Evolutionary conservation across 1,139 yeast species (phyloP), one percentile per base, ranked within the genome.

Genomic region (Yamadazyma atmosphaerica): DNA sequence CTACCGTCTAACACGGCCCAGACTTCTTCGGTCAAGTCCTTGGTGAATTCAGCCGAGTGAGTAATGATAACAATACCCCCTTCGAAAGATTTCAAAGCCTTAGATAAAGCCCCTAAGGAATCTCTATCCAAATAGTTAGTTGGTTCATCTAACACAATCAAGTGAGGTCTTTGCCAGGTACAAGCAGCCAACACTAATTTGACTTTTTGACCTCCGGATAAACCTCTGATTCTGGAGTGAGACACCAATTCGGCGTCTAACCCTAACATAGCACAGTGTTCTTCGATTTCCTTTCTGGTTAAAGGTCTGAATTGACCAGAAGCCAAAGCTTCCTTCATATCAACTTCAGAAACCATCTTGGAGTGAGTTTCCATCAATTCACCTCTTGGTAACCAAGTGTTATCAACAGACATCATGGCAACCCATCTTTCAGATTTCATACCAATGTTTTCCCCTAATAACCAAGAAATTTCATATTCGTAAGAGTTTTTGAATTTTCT

Each of bases 121-220:
- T 92, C 98, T 79, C 98, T 84, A 75, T 92, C 98, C 81, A 92
- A 83, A 77, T 92, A 92, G 79, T 92, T 92, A 66, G 98, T 92
- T 79, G 96, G 96, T 80, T 89, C 97, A 81, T 92, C 98, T 74
- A 92, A 87, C 61, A 92, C 98, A 62, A 92, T 90, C 80, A 92
- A 83, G 73, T 92, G 98, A 68, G 98, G 98, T 83, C 98, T 90
- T 81, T 90, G 97, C 98, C 98, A 92, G 49, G 98, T 89, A 84
- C 98, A 88, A 74, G 98, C 98, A 74, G 98, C 98, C 69, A 92
- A 80, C 63, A 92, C 98, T 71, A 92, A 86, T 81, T 92, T 92
- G 74, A 92, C 98, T 84, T 92, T 92, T 82, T 92, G 98, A 82
- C 98, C 98, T 85, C 98, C 98, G 57, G 98, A 92, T 66, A 92